phyloP scores from a whole-genome alignment of 495 filamentous ascomycete genomes.

The Neurospora discreta region DNA sequence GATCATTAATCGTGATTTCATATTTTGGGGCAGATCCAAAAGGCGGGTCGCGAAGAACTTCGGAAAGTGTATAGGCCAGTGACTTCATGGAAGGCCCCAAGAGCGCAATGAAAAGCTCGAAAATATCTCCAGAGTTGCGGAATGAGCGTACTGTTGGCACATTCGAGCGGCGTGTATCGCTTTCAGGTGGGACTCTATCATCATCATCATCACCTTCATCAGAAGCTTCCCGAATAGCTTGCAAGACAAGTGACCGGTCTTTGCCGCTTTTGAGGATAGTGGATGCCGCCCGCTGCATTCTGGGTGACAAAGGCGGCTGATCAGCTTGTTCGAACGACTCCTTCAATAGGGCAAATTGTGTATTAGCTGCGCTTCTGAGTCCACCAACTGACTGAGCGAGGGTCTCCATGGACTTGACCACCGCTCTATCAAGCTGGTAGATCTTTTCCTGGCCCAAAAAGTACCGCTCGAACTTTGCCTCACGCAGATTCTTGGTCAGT shows the following conservation, averaged over 20 bases:
- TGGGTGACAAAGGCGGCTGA: constrained; percentile 22
- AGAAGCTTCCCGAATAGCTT: constrained; percentile 55
- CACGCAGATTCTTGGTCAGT: constrained; percentile 69
- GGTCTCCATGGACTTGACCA: constrained; percentile 77
- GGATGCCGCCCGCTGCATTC: constrained; percentile 20
- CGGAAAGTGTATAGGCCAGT: constrained; percentile 75
- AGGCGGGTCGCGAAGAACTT: constrained; percentile 79
- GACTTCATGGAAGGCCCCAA: constrained; percentile 94
- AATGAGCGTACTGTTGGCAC: constrained; percentile 21
- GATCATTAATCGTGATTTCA: constrained; percentile 59
- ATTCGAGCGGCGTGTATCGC: constrained; percentile 2
- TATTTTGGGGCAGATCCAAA: constrained; percentile 56
- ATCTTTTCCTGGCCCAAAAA: constrained; percentile 71
- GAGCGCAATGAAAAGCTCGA: constrained; percentile 73
- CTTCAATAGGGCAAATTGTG: constrained; percentile 74
- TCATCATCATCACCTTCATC: constrained; percentile 45
- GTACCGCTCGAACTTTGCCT: constrained; percentile 87
- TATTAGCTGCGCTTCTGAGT: constrained; percentile 74
- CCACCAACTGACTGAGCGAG: constrained; percentile 87
- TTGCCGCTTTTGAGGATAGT: constrained; percentile 19
- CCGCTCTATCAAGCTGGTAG: constrained; percentile 65
- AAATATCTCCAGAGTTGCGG: constrained; percentile 63
- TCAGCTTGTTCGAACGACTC: constrained; percentile 35
- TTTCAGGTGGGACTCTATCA: constrained; percentile 22
- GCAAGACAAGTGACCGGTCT: constrained; percentile 30